Evolutionary conservation across 2,329 filamentous ascomycete species (phyloP), one percentile per base, ranked within the genome.

Genomic region (Periconia sp.): DNA sequence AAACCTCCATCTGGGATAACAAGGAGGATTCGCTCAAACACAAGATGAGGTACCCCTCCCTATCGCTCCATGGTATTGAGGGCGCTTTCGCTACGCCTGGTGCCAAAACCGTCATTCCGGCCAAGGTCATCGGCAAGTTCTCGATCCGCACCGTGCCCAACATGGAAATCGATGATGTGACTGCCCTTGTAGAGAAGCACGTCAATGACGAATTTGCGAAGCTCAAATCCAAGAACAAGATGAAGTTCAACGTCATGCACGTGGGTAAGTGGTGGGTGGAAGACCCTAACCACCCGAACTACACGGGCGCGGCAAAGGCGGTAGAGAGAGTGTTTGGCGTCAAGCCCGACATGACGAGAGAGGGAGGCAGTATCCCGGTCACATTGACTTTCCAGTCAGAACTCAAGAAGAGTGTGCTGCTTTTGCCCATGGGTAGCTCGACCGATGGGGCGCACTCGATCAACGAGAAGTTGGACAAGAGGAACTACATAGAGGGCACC

Each of bases 251-350:
- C 71, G 82, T 92, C 54, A 87, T 93, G 77, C 94, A 99, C 80
- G 88, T 87, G 55, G 94, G 94, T 64, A 97, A 97, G 79, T 99
- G 94, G 94, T 99, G 94, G 94, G 92, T 96, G 45, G 92, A 95
- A 45, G 92, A 89, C 71, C 93, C 94, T 30, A 94, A 96, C 79
- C 93, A 99, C 83, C 97, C 94, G 92, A 99, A 99, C 83, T 99
- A 97, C 79, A 85, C 86, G 30, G 93, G 93, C 23, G 94, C 94
- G 14, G 86, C 88, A 70, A 97, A 96, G 83, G 94, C 94, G n/a
- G 92, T 94, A 33, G 89, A 97, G 81, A 86, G 91, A 60, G 94
- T 99, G 37, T 99, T 92, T 85, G 90, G 90, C 50, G 89, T 96
- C 50, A 83, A 92, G 79, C 94, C 94, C 23, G 94, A 99, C 78